phyloP scores from a whole-genome alignment of 768 basidiomycete genomes.

The Tulasnella sp. region DNA sequence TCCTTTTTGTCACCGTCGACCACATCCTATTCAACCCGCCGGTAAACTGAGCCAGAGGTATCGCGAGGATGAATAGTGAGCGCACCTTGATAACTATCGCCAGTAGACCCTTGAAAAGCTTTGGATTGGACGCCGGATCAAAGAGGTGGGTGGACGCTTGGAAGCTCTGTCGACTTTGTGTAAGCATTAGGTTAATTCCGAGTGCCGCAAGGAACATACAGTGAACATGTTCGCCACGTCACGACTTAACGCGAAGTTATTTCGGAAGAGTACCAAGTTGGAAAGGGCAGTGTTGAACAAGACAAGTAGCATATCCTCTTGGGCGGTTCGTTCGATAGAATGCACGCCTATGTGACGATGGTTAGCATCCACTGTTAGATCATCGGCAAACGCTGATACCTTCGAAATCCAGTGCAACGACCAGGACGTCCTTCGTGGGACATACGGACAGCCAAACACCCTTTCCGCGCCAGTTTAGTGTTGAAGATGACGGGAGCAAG shows the following conservation, averaged over 20 bases:
- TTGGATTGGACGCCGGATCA: constrained; percentile 46
- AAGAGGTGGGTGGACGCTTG: constrained; percentile 30
- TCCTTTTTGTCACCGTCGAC: constrained; percentile 48
- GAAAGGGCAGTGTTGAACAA: constrained; percentile 55
- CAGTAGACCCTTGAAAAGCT: constrained; percentile 45
- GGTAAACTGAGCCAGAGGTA: not conserved
- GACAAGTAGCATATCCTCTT: constrained; percentile 51
- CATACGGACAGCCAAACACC: constrained; percentile 59
- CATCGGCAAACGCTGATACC: constrained; percentile 26
- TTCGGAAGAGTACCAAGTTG: constrained; percentile 49
- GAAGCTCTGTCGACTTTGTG: constrained; percentile 15
- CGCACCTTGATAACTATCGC: constrained; percentile 51
- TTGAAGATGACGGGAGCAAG: constrained; percentile 19
- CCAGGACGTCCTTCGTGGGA: constrained; percentile 40
- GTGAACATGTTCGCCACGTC: constrained; percentile 48
- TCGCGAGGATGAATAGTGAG: not conserved
- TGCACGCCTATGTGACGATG: constrained; percentile 34
- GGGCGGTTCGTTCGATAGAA: constrained; percentile 48
- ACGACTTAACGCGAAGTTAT: constrained; percentile 50
- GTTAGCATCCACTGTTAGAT: not conserved
- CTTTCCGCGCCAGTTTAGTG: constrained; percentile 24
- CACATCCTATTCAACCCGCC: constrained; percentile 37
- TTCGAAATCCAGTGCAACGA: constrained; percentile 55
- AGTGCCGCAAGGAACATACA: constrained; percentile 24
- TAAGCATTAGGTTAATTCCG: not conserved